These are phyloP conservation scores for Polychytrium aggregatum DNA, from an alignment of 192 early-diverging fungal genomes.

Conservation along the genomic window DNA sequence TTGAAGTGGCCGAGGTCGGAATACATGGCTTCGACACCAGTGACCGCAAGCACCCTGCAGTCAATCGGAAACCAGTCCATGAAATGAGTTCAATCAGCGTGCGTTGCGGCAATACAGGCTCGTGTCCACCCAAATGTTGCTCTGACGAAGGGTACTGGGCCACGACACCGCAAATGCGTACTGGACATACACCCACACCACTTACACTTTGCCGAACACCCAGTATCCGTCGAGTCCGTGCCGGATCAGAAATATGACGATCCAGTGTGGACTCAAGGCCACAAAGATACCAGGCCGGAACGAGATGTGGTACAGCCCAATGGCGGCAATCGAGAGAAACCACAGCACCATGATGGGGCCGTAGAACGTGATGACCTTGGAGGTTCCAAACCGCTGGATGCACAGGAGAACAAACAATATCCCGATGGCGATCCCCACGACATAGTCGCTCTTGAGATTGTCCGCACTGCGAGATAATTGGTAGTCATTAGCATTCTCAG, in stretches of 20 bases:
- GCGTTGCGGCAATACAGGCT: no score
- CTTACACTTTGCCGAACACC: slow-evolving; percentile 29
- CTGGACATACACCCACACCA: slow-evolving; percentile 1
- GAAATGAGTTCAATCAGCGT: no score
- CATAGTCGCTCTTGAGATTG: no score
- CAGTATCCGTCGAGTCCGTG: slow-evolving; percentile 15
- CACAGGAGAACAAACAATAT: slow-evolving; percentile 33
- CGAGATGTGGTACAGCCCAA: slow-evolving; percentile 41
- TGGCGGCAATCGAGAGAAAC: slow-evolving; percentile 26
- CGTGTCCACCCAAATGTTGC: no score
- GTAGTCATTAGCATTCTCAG: no score
- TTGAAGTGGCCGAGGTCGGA: slow-evolving; percentile 48
- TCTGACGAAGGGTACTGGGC: no score
- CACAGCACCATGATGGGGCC: slow-evolving; percentile 35
- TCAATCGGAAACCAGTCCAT: neutral
- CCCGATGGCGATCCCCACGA: slow-evolving; percentile 10
- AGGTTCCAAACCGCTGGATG: slow-evolving; percentile 37
- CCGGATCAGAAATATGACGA: slow-evolving; percentile 14
- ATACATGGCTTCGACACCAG: slow-evolving; percentile 45
- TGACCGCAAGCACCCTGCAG: slow-evolving; percentile 31
- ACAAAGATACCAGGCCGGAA: slow-evolving; percentile 18
- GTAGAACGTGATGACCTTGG: slow-evolving; percentile 17
- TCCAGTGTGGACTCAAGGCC: slow-evolving; percentile 34
- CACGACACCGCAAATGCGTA: no score
- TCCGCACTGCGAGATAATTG: no score